Base-by-base conservation (phyloP, 169 alveolate genomes). In the Eimeria necatrix region DNA sequence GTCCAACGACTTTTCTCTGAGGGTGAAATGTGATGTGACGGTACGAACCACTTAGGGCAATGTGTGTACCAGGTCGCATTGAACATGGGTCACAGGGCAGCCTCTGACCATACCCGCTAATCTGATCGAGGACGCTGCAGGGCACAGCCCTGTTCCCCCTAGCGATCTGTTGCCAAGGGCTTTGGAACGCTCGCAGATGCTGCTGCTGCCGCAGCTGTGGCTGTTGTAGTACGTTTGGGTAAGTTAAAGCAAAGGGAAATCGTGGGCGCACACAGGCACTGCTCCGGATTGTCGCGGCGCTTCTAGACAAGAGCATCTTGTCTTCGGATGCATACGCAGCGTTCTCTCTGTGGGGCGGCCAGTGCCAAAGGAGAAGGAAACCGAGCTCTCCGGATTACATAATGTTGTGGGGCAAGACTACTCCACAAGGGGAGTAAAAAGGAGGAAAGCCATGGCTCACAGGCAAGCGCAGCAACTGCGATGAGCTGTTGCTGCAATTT, bases 1-100 rank as follows among this genome's bases (percentile, higher is more conserved):
- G 90, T n/a, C 90, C 90, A 81, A 81, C 90, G 56, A 81, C 90
- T 18, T 46, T 51, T 52, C 90, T n/a, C 26, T 81, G 90, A 4
- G 90, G 90, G 68, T 81, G 90, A 16, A 81, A 81, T n/a, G 90
- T 53, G 52, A 81, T n/a, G 53, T 26, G 24, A 46, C 90, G 90
- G 4, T 5, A 20, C 51, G 73, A 24, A 22, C 90, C 71, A 53
- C 26, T 12, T 8, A 81, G 73, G 5, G 90, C 26, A n/a, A 10
- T 49, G 10, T 46, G 71, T 3, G 51, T 49, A 22, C 48, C 22
- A 22, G 4, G 32, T 70, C 41, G 73, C 74, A 52, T 0, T 8
- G 90, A 49, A 22, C 22, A 53, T 10, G 52, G 24, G 12, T 22
- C 73, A 70, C 8, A 22, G 16, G 26, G 12, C 18, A 24, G 8